These are phyloP conservation scores for Penicillium robsamsonii DNA, from an alignment of 495 filamentous ascomycete species.

Conservation along the genomic window DNA sequence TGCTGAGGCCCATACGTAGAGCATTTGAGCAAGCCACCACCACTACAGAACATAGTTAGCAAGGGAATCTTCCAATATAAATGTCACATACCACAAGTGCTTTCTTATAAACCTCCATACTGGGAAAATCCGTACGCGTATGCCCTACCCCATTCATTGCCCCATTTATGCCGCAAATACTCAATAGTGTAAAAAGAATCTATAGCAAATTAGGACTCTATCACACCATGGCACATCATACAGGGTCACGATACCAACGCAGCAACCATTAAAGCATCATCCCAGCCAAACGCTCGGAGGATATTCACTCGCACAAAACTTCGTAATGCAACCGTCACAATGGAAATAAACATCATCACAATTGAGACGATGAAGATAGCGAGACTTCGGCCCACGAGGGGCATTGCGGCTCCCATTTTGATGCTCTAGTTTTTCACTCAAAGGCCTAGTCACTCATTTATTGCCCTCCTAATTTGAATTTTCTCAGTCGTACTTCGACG, in stretches of 20 bases:
- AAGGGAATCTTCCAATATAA: background rate
- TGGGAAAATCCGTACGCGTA: slow-evolving; percentile 15
- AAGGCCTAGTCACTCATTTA: background rate
- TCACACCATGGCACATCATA: background rate
- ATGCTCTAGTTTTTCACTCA: too few relatives aligned
- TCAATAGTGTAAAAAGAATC: slow-evolving; percentile 14
- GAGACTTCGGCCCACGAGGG: slow-evolving; percentile 9
- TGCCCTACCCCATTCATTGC: slow-evolving; percentile 19
- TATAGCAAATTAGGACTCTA: background rate
- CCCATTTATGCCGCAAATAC: slow-evolving; percentile 18
- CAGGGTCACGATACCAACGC: slow-evolving; percentile 19
- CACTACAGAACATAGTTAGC: slow-evolving; percentile 13
- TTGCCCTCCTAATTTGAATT: too few relatives aligned
- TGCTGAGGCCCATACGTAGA: slow-evolving; percentile 31
- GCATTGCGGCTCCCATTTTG: slow-evolving; percentile 11
- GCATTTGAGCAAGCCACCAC: slow-evolving; percentile 31
- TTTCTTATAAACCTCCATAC: slow-evolving; percentile 7
- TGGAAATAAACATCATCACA: slow-evolving; percentile 20
- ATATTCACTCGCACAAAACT: slow-evolving; percentile 27
- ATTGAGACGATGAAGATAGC: slow-evolving; percentile 22
- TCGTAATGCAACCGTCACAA: slow-evolving; percentile 21
- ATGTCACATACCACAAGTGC: slow-evolving; percentile 16
- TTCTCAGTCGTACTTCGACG: too few relatives aligned
- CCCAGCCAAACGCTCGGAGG: slow-evolving; percentile 30
- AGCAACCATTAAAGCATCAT: slow-evolving; percentile 28